These are phyloP conservation scores for Kondoa malvinella DNA, from an alignment of 768 basidiomycete genomes.

Conservation along the genomic window DNA sequence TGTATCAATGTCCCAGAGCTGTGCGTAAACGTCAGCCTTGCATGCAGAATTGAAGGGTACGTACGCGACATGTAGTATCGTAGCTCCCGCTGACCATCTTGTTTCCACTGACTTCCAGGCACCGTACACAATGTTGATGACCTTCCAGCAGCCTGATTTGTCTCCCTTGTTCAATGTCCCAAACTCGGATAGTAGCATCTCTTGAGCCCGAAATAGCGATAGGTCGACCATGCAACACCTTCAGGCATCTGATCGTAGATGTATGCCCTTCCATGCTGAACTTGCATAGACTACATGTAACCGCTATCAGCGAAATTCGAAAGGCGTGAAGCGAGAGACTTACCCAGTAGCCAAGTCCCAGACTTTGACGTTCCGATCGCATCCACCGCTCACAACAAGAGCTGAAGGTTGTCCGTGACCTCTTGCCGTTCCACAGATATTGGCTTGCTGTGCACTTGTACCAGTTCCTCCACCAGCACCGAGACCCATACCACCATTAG, in stretches of 20 bases:
- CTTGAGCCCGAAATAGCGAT: conserved; percentile 80
- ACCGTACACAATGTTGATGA: conserved; percentile 65
- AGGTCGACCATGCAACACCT: conserved; percentile 67
- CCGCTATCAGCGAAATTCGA: conserved; percentile 7
- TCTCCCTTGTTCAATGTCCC: conserved; percentile 70
- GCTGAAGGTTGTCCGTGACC: conserved; percentile 81
- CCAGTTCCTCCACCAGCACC: conserved; percentile 22
- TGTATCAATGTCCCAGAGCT: conserved; percentile 83
- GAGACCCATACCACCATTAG: conserved; percentile 15
- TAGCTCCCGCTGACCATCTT: conserved; percentile 82
- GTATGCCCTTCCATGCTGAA: conserved; percentile 68
- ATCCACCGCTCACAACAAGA: conserved; percentile 76
- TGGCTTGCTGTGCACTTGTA: conserved; percentile 26
- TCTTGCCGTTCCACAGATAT: conserved; percentile 46
- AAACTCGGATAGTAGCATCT: conserved; percentile 69
- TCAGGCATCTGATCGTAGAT: conserved; percentile 78
- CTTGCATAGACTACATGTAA: conserved; percentile 42
- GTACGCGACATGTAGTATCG: conserved; percentile 66
- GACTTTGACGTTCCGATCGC: conserved; percentile 76
- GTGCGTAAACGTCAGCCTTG: background rate
- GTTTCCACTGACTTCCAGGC: conserved; percentile 71
- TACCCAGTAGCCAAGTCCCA: conserved; percentile 82
- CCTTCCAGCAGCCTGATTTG: conserved; percentile 46
- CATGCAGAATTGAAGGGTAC: conserved; percentile 14
- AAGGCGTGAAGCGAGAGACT: conserved; percentile 23